Conservation (phyloP, 176 grass and related monocot species). For the Bonia amplexicaulis region DNA sequence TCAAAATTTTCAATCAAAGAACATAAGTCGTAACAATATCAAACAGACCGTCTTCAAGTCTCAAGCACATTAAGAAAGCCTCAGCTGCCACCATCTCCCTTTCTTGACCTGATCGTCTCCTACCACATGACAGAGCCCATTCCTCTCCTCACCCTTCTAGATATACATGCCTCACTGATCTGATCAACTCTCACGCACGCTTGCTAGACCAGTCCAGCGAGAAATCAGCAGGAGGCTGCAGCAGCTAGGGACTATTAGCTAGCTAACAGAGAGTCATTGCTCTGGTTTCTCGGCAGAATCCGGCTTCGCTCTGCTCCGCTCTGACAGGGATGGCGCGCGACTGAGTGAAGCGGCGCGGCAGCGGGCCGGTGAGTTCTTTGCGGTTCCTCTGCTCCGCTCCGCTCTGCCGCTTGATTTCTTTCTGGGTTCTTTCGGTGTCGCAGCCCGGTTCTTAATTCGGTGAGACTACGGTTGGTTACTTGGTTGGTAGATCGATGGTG, state of each 20-base stretch:
- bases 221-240: neutral
- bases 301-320: neutral
- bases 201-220: neutral
- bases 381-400: neutral
- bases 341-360: neutral
- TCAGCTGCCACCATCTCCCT: neutral
- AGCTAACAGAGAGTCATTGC: too few species aligned
- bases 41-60: too few species aligned
- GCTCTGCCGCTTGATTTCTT: neutral
- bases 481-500: neutral
- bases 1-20: too few species aligned
- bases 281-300: neutral
- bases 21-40: too few species aligned
- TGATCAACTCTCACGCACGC: neutral
- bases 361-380: slow-evolving; percentile 14
- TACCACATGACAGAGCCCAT: neutral
- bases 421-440: neutral
- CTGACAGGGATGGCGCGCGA: neutral
- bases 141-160: too few species aligned
- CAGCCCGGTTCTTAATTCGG: neutral
- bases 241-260: too few species aligned
- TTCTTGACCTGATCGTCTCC: slow-evolving; percentile 34
- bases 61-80: neutral
- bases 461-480: too few species aligned
- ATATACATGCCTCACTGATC: neutral